Conservation (phyloP, 1,284 basidiomycete genomes). For the Sporisorium iseilematis-ciliati region DNA sequence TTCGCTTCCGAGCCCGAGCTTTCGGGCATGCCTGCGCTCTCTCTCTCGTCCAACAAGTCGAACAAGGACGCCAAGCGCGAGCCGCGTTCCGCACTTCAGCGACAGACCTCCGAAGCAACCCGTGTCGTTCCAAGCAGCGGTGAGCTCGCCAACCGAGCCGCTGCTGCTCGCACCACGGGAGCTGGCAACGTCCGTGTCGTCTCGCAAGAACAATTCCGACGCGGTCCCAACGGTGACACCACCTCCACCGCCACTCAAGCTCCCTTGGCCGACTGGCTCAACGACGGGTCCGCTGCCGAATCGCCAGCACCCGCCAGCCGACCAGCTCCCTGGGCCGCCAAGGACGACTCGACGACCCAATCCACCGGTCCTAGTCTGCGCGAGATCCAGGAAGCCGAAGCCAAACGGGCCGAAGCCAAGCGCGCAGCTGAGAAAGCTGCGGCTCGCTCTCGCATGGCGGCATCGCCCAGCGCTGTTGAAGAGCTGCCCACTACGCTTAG, state of each 20-base stretch:
- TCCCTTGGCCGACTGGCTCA: constrained; percentile 51
- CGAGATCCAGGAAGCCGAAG: constrained; percentile 95
- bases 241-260: constrained; percentile 23
- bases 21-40: constrained; percentile 37
- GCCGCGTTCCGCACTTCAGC: constrained; percentile 32
- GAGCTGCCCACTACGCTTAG: constrained; percentile 67
- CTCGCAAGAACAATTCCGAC: constrained; percentile 55
- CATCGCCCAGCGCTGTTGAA: constrained; percentile 59
- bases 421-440: constrained; percentile 70
- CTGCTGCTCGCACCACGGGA: constrained; percentile 30
- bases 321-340: constrained; percentile 66
- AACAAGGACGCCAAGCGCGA: constrained; percentile 41
- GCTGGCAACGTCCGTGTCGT: constrained; percentile 59
- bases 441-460: constrained; percentile 65
- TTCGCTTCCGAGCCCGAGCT: constrained; percentile 59
- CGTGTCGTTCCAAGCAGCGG: constrained; percentile 22
- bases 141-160: constrained; percentile 27
- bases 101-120: constrained; percentile 20
- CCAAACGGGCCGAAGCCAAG: constrained; percentile 79
- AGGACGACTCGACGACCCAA: constrained; percentile 37
- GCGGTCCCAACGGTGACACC: constrained; percentile 22
- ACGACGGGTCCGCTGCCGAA: constrained; percentile 26
- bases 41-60: constrained; percentile 22
- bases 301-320: constrained; percentile 42
- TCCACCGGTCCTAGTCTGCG: constrained; percentile 76